phyloP scores from a whole-genome alignment of 768 basidiomycete species.

The Boletus sensibilis region DNA sequence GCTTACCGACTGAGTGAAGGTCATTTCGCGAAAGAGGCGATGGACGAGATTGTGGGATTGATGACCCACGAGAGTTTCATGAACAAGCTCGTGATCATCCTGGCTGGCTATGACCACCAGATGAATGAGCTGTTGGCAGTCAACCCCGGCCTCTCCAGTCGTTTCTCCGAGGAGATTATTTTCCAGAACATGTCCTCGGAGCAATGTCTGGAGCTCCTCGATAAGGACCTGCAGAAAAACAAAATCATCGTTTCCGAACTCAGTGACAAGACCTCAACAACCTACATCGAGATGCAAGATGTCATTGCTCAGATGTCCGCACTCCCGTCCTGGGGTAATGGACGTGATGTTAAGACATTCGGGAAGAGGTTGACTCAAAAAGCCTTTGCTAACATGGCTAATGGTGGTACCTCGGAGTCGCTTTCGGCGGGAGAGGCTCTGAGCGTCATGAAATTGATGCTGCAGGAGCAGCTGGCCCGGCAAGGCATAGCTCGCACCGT shows the following conservation, averaged over 20 bases:
- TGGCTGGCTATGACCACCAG: constrained; percentile 70
- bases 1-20: constrained; percentile 66
- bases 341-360: constrained; percentile 58
- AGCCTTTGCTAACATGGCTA: constrained; percentile 35
- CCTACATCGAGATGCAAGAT: constrained; percentile 33
- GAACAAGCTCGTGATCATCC: constrained; percentile 62
- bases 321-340: constrained; percentile 66
- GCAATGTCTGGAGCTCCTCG: constrained; percentile 52
- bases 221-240: constrained; percentile 46
- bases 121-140: constrained; percentile 60
- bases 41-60: constrained; percentile 69
- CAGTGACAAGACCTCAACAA: constrained; percentile 1
- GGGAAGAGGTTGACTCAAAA: constrained; percentile 46
- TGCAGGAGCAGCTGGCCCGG: constrained; percentile 24
- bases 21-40: constrained; percentile 68
- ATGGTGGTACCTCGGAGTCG: constrained; percentile 16
- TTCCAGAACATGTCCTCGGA: constrained; percentile 55
- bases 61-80: constrained; percentile 59
- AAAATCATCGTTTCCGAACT: constrained; percentile 40
- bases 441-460: constrained; percentile 21
- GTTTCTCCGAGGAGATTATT: constrained; percentile 61
- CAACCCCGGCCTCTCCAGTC: constrained; percentile 66
- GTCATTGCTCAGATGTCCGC: constrained; percentile 42
- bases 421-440: constrained; percentile 33
- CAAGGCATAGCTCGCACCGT: constrained; percentile 7